Evolutionary conservation across 1,284 basidiomycete species (phyloP), one percentile per base, ranked within the genome.

Genomic region (Fereydounia khargensis): DNA sequence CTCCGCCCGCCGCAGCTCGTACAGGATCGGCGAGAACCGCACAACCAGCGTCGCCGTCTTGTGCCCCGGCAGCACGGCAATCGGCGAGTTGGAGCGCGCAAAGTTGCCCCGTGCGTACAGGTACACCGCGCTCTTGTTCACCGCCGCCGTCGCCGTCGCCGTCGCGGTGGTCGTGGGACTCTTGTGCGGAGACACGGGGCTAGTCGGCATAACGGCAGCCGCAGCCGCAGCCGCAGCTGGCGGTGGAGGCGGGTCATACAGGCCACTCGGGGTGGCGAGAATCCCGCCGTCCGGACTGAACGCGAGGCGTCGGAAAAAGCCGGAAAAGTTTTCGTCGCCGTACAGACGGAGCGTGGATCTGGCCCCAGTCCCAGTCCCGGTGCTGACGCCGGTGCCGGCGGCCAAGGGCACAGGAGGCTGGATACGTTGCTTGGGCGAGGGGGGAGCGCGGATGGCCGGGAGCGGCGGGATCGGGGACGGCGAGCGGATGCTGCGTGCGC

Each of bases 21-120:
- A 97, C 25, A 98, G 78, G 22, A 97, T 83, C 0, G 94, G 94
- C 25, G 88, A 94, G 78, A 98, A 98, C 39, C 86, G 82, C 35
- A 98, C 90, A 0, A 89, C 92, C 2, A 97, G 85, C 62, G 88
- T 91, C 0, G 91, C 86, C 54, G 94, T 94, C 79, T 91, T 91
- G 79, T 97, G 90, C 0, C 95, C 95, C 0, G 95, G 92, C 3
- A 98, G 80, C 70, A 92, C 90, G 2, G 91, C 94, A 45, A 98
- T 85, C 0, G 95, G 94, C 0, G 88, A 85, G 35, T 88, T 82
- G 1, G 64, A 58, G 4, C 52, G 51, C 5, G 46, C 35, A 10
- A 98, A 88, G 77, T 94, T 96, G 17, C 88, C 89, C 24, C 94
- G 84, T 4, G 90, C 90, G 78, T 98, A 98, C 65, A 98, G 88